phyloP scores from a whole-genome alignment of 192 early-diverging fungal species.

The Coemansia sp. region DNA sequence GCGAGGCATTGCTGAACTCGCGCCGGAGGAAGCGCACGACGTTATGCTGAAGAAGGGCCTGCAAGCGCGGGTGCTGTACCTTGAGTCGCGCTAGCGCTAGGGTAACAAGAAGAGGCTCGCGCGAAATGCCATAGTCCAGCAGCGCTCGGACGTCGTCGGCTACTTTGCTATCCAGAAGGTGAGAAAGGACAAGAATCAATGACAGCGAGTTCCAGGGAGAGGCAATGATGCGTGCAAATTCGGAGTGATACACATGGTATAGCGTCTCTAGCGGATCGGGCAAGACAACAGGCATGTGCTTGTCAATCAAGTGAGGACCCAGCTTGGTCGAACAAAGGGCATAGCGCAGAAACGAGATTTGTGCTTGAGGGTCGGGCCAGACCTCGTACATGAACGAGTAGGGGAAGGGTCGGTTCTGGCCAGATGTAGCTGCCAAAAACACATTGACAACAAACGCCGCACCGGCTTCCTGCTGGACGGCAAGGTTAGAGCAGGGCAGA shows the following conservation, averaged over 20 bases:
- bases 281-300: constrained; percentile 44
- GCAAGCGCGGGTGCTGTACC: constrained; percentile 54
- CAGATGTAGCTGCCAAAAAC: constrained; percentile 34
- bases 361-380: constrained; percentile 48
- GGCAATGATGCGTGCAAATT: constrained; percentile 41
- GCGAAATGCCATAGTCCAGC: constrained; percentile 38
- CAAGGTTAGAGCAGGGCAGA: constrained; percentile 31
- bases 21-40: constrained; percentile 48
- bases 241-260: constrained; percentile 43
- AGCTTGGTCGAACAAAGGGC: constrained; percentile 24
- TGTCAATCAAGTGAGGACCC: constrained; percentile 36
- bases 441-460: constrained; percentile 39
- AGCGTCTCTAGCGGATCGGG: constrained; percentile 47
- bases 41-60: constrained; percentile 50
- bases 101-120: constrained; percentile 51
- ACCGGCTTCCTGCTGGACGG: constrained; percentile 34
- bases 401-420: constrained; percentile 44
- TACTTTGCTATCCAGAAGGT: constrained; percentile 47
- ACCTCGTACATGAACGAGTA: constrained; percentile 54
- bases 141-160: constrained; percentile 45
- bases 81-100: constrained; percentile 51
- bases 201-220: constrained; percentile 56
- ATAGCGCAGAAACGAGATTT: constrained; percentile 40
- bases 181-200: constrained; percentile 48
- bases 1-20: constrained; percentile 29